These are phyloP conservation scores for Colletotrichum sansevieriae DNA, from an alignment of 2,329 filamentous ascomycete genomes.

Conservation along the genomic window DNA sequence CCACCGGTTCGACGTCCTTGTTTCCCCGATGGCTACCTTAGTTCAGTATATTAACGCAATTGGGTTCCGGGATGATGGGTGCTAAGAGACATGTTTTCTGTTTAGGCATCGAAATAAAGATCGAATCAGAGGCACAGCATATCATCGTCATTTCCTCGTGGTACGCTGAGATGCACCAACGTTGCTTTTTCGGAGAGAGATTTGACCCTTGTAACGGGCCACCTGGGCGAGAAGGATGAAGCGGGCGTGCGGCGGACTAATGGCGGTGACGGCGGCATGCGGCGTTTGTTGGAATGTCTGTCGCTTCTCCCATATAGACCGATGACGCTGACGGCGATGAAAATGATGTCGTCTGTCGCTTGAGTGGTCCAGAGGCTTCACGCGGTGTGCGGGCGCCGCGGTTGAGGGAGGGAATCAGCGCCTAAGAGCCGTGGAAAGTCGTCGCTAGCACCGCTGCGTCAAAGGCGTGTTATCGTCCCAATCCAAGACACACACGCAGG, in stretches of 20 bases:
- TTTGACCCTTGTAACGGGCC: conserved; percentile 20
- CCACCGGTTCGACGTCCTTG: conserved; percentile 14
- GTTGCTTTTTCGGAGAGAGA: conserved; percentile 4
- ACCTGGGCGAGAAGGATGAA: conserved; percentile 23
- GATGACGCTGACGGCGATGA: conserved; percentile 6
- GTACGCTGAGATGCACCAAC: conserved; percentile 1
- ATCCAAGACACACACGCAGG: conserved; percentile 10
- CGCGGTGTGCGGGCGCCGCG: conserved; percentile 3
- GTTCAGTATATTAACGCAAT: not conserved
- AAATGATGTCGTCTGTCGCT: conserved; percentile 23
- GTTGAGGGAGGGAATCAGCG: not conserved
- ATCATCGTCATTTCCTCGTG: not conserved
- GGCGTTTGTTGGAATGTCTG: conserved; percentile 20
- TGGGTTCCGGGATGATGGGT: conserved; percentile 8
- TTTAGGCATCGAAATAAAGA: conserved; percentile 38
- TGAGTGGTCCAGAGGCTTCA: not conserved
- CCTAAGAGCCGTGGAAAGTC: conserved; percentile 1
- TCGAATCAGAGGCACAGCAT: conserved; percentile 16
- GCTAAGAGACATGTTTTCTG: conserved; percentile 5
- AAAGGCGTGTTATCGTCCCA: conserved; percentile 40
- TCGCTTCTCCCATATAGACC: not conserved
- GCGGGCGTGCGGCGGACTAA: conserved; percentile 9
- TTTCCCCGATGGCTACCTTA: conserved; percentile 9
- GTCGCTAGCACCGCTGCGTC: conserved; percentile 28
- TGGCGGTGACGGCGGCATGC: conserved; percentile 8